These are phyloP conservation scores for Oryza longistaminata DNA, from an alignment of 176 grass and related monocot genomes.

Conservation along the genomic window DNA sequence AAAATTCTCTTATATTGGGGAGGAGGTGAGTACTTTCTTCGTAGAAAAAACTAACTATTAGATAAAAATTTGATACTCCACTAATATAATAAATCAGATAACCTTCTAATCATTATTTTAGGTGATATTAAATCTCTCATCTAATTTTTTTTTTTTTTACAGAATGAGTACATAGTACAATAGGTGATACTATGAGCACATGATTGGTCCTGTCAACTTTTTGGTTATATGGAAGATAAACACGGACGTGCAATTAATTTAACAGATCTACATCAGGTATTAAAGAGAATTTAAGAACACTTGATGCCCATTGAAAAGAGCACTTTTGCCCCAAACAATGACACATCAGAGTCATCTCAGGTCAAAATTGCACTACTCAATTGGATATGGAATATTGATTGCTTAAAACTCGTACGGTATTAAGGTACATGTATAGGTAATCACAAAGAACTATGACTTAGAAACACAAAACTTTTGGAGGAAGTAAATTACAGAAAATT, in stretches of 20 bases:
- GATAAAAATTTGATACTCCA: too few relatives aligned
- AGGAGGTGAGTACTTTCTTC: too few relatives aligned
- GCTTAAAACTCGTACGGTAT: constrained; percentile 19
- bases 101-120: too few relatives aligned
- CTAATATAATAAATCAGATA: too few relatives aligned
- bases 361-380: constrained; percentile 10
- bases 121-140: too few relatives aligned
- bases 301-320: not conserved
- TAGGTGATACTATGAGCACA: not conserved
- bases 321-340: not conserved
- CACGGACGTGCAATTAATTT: not conserved
- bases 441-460: not conserved
- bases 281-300: not conserved
- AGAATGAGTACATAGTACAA: too few relatives aligned
- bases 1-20: too few relatives aligned
- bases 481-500: constrained; percentile 30
- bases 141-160: too few relatives aligned
- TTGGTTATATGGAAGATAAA: not conserved
- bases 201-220: not conserved
- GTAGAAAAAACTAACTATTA: too few relatives aligned
- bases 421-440: constrained; percentile 18
- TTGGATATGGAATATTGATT: not conserved
- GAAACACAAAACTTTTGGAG: not conserved
- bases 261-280: not conserved
- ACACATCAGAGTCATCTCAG: constrained; percentile 7